Evolutionary conservation across 2,329 filamentous ascomycete species (phyloP).

Genomic region (Taxawa tesnikishii): DNA sequence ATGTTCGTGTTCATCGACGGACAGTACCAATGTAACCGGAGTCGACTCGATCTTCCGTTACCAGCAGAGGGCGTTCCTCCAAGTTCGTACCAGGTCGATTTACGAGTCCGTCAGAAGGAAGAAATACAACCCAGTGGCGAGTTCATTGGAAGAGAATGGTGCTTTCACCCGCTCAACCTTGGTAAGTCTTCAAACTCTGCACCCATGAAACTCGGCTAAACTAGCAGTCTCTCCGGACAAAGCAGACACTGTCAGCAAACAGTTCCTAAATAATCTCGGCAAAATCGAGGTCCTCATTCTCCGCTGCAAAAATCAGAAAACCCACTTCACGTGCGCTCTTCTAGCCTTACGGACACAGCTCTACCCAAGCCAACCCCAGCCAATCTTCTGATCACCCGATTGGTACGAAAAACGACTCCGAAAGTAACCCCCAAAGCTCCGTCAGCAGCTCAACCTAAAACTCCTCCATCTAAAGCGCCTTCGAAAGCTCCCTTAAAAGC

Average conservation of each 20-base stretch:
- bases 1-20: slow-evolving; percentile 47
- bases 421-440: slow-evolving; percentile 8
- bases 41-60: slow-evolving; percentile 29
- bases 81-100: slow-evolving; percentile 30
- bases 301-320: slow-evolving; percentile 30
- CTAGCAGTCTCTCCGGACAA: slow-evolving; percentile 23
- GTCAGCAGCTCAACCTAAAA: slow-evolving; percentile 8
- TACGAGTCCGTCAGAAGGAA: slow-evolving; percentile 42
- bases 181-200: slow-evolving; percentile 20
- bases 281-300: slow-evolving; percentile 37
- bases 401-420: too few species aligned
- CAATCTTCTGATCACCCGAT: too few species aligned
- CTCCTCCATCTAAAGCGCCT: slow-evolving; percentile 2
- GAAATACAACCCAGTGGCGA: slow-evolving; percentile 30
- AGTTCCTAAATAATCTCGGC: slow-evolving; percentile 27
- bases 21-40: slow-evolving; percentile 45
- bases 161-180: slow-evolving; percentile 37
- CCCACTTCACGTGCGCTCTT: too few species aligned
- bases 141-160: slow-evolving; percentile 41
- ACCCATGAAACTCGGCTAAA: slow-evolving; percentile 7
- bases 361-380: too few species aligned
- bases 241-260: slow-evolving; percentile 18
- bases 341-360: too few species aligned
- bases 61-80: slow-evolving; percentile 15
- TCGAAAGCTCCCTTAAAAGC: too few species aligned